Conservation (phyloP, 2,329 filamentous ascomycete genomes). For the Calonectria hongkongensis region DNA sequence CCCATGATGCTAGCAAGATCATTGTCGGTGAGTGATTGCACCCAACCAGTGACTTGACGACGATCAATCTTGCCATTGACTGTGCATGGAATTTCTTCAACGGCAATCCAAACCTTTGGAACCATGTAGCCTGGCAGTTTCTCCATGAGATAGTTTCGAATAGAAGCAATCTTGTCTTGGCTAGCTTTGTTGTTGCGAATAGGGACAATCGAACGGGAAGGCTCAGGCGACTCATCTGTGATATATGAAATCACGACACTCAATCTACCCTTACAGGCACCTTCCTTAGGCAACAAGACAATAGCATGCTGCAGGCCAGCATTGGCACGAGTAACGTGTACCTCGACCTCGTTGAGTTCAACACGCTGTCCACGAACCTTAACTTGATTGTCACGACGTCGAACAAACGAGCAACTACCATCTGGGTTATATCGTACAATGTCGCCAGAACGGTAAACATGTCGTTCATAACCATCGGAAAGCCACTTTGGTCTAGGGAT, state of each 20-base stretch:
- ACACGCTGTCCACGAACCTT: slow-evolving; percentile 75
- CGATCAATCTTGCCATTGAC: slow-evolving; percentile 33
- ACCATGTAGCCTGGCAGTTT: slow-evolving; percentile 38
- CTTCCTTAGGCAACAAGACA: slow-evolving; percentile 24
- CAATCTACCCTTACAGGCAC: slow-evolving; percentile 37
- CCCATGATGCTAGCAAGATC: slow-evolving; percentile 18
- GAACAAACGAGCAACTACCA: slow-evolving; percentile 65
- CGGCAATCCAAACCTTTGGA: slow-evolving; percentile 37
- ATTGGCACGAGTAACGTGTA: slow-evolving; percentile 24
- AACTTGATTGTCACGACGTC: slow-evolving; percentile 74
- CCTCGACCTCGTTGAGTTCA: slow-evolving; percentile 62
- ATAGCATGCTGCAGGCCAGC: slow-evolving; percentile 14
- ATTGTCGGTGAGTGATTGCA: slow-evolving; percentile 4
- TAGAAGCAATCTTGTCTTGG: slow-evolving; percentile 37
- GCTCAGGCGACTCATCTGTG: background rate
- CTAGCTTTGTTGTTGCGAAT: slow-evolving; percentile 26
- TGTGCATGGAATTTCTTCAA: slow-evolving; percentile 22
- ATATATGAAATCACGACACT: slow-evolving; percentile 29
- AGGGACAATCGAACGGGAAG: slow-evolving; percentile 5
- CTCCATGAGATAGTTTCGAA: slow-evolving; percentile 24
- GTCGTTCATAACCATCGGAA: background rate
- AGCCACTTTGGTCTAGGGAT: background rate
- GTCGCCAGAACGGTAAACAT: slow-evolving; percentile 68
- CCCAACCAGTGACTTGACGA: slow-evolving; percentile 16
- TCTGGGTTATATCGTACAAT: slow-evolving; percentile 65